Percentiles rank a stretch among this genome's conserved stretches.
These are phyloP conservation scores for Cicer chorassanicum DNA, from an alignment of 306 rosid genomes.

Conservation along the genomic window DNA sequence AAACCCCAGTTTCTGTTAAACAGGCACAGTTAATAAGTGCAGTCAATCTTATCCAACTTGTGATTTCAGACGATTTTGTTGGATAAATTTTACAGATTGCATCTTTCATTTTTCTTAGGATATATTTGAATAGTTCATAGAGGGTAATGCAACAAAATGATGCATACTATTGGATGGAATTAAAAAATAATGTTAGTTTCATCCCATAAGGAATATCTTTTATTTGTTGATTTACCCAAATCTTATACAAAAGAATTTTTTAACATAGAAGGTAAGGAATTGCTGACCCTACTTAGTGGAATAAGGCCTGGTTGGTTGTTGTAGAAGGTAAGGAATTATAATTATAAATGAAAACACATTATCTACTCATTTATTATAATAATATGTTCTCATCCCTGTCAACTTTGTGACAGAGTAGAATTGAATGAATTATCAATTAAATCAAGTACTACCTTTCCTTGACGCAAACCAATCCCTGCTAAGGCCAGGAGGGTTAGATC, in stretches of 20 bases:
- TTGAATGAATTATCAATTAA: slow-evolving; percentile 14
- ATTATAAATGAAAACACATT: slow-evolving; percentile 13
- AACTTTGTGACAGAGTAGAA: slow-evolving; percentile 21
- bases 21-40: slow-evolving; percentile 31
- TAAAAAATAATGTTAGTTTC: not conserved
- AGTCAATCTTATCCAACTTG: slow-evolving; percentile 8
- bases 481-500: slow-evolving; percentile 92
- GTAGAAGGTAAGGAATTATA: slow-evolving; percentile 5
- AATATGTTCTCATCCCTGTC: slow-evolving; percentile 15
- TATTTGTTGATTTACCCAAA: slow-evolving; percentile 28
- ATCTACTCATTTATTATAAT: slow-evolving; percentile 7
- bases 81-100: slow-evolving; percentile 7
- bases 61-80: slow-evolving; percentile 28
- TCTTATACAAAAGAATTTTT: slow-evolving; percentile 5
- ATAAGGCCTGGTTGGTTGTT: no score
- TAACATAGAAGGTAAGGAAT: slow-evolving; percentile 4
- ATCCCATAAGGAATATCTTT: not conserved
- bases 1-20: slow-evolving; percentile 83
- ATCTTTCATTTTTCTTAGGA: slow-evolving; percentile 26
- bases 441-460: slow-evolving; percentile 70
- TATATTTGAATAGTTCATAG: not conserved
- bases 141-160: not conserved
- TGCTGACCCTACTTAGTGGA: no score
- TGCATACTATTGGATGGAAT: not conserved
- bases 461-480: slow-evolving; percentile 89